Conservation (phyloP, 306 rosid species). For the Vicia sativa region DNA sequence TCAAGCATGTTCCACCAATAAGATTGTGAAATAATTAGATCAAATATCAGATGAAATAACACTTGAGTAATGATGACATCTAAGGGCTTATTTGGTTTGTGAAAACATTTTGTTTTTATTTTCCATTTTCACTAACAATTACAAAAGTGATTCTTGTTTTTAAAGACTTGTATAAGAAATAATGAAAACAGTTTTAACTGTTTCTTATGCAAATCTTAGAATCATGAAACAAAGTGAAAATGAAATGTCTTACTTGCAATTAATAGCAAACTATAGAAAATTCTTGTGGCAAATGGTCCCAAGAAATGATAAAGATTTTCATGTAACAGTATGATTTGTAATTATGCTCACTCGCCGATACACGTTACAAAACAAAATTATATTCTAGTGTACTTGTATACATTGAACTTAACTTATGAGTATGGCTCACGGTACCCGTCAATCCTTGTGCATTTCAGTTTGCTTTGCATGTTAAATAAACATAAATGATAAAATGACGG, state of each 20-base stretch:
- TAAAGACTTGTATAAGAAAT: background rate
- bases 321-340: constrained; percentile 16
- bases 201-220: background rate
- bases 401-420: constrained; percentile 6
- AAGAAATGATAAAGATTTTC: constrained; percentile 17
- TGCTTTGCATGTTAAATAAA: no score
- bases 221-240: background rate
- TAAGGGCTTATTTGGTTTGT: background rate
- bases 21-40: constrained; percentile 26
- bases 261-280: background rate
- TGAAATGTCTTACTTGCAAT: background rate
- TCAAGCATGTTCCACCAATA: constrained; percentile 20
- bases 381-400: constrained; percentile 22
- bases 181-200: background rate
- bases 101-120: background rate
- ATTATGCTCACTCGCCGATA: background rate
- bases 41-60: constrained; percentile 19
- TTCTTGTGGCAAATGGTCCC: background rate
- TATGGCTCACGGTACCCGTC: background rate
- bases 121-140: constrained; percentile 11
- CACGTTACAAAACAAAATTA: constrained; percentile 6
- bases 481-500: no score
- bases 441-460: no score
- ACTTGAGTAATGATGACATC: constrained; percentile 29
- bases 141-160: background rate